A percentile compares a stretch with the other conserved stretches of the same genome.
phyloP scores from a whole-genome alignment of 2,329 filamentous ascomycete genomes.

The Aspergillus spinulosporus region DNA sequence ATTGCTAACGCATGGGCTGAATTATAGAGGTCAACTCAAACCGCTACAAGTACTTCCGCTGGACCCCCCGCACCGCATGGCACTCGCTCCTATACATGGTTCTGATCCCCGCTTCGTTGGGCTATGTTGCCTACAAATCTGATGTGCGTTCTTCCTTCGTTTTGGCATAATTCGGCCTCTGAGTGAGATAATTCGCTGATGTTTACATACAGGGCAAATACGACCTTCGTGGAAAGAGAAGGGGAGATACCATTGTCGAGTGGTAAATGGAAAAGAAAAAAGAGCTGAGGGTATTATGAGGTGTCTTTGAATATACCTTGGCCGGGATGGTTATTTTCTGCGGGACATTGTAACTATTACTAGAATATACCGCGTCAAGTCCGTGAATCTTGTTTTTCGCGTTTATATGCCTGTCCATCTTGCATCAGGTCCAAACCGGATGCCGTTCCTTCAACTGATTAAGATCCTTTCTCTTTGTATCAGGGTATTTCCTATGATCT shows the following conservation, averaged over 20 bases:
- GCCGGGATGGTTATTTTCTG: conserved; percentile 6
- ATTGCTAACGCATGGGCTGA: conserved; percentile 15
- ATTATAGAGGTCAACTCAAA: conserved; percentile 73
- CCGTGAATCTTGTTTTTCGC: conserved; percentile 15
- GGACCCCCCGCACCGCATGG: conserved; percentile 79
- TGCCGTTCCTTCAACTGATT: not conserved
- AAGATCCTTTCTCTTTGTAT: not conserved
- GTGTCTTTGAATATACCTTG: not conserved
- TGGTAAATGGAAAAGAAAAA: conserved; percentile 52
- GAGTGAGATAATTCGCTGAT: conserved; percentile 12
- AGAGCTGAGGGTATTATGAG: conserved; percentile 16
- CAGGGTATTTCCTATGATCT: not conserved
- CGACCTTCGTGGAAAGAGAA: conserved; percentile 81
- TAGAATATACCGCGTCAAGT: conserved; percentile 36
- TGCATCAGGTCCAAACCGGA: not conserved
- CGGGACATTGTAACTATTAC: conserved; percentile 28
- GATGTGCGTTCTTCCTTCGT: conserved; percentile 71
- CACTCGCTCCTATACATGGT: conserved; percentile 75
- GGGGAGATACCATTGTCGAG: conserved; percentile 79
- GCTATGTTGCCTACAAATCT: conserved; percentile 72
- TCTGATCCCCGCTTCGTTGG: conserved; percentile 69
- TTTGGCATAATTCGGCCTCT: not conserved
- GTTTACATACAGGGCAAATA: conserved; percentile 70
- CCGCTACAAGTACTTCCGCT: conserved; percentile 93
- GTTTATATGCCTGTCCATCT: not conserved